phyloP scores from a whole-genome alignment of 495 filamentous ascomycete genomes.

The Penicillium bovifimosum region DNA sequence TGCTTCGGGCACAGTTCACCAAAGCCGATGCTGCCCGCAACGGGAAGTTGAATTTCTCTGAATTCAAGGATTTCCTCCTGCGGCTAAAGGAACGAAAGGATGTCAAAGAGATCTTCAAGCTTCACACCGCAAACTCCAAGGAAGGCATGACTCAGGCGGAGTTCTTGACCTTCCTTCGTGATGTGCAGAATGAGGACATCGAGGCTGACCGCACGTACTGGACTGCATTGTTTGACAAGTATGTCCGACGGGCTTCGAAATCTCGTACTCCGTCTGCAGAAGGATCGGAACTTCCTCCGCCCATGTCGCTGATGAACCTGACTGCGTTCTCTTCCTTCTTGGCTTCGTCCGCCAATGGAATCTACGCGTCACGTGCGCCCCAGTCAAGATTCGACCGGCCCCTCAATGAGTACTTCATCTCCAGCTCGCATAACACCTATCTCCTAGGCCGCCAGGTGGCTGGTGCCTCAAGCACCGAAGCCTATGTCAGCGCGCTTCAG shows the following conservation, averaged over 20 bases:
- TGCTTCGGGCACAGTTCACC: slow-evolving; percentile 69
- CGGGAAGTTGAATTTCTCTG: slow-evolving; percentile 62
- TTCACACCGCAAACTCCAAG: slow-evolving; percentile 43
- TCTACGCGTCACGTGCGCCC: slow-evolving; percentile 51
- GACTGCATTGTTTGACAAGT: slow-evolving; percentile 68
- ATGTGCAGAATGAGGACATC: slow-evolving; percentile 71
- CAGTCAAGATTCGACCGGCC: slow-evolving; percentile 67
- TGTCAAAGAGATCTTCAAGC: slow-evolving; percentile 62
- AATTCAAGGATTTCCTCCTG: slow-evolving; percentile 77
- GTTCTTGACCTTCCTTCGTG: slow-evolving; percentile 69
- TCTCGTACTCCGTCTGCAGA: slow-evolving; percentile 43
- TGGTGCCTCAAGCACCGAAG: slow-evolving; percentile 85
- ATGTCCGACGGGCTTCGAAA: slow-evolving; percentile 55
- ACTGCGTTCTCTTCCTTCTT: slow-evolving; percentile 71
- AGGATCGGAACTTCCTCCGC: slow-evolving; percentile 29
- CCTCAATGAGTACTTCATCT: slow-evolving; percentile 96
- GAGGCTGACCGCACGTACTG: slow-evolving; percentile 59
- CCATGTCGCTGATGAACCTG: slow-evolving; percentile 58
- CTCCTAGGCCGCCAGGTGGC: slow-evolving; percentile 84
- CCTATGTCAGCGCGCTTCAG: slow-evolving; percentile 85
- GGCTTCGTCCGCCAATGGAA: slow-evolving; percentile 62
- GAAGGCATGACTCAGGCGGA: slow-evolving; percentile 62
- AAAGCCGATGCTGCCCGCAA: slow-evolving; percentile 58
- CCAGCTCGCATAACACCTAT: slow-evolving; percentile 98
- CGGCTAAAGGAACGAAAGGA: slow-evolving; percentile 80